Conservation (phyloP, 2,329 filamentous ascomycete species). For the Rutstroemia sp. region DNA sequence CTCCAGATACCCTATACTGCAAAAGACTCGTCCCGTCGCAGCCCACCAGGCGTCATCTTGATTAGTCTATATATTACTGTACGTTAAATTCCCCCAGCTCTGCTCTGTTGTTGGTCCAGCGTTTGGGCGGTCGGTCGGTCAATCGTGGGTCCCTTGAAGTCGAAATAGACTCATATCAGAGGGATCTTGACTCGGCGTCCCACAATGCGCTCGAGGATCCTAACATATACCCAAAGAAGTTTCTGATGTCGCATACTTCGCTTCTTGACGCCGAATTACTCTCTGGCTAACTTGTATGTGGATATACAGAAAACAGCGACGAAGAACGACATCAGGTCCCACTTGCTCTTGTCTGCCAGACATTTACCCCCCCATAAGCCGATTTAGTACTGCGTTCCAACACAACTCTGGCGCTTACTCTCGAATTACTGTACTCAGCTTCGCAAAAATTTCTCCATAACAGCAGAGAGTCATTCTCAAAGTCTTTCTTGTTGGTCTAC, state of each 20-base stretch:
- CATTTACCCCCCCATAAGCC: not conserved
- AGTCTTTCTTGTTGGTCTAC: not conserved
- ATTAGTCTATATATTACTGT: too few species aligned
- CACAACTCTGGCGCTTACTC: constrained; percentile 1
- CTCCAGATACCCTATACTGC: too few species aligned
- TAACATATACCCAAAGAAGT: not conserved
- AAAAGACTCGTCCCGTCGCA: too few species aligned
- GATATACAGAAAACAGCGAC: not conserved
- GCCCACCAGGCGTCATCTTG: too few species aligned
- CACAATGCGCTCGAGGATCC: not conserved
- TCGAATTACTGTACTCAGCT: not conserved
- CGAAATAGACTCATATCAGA: constrained; percentile 1
- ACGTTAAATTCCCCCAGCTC: too few species aligned
- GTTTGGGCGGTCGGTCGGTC: constrained; percentile 1
- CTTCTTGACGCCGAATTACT: not conserved
- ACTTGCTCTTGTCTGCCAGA: not conserved
- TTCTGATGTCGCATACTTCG: not conserved
- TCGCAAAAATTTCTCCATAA: not conserved
- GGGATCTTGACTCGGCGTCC: not conserved
- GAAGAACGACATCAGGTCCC: not conserved
- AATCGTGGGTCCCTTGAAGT: not conserved
- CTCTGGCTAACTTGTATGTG: not conserved
- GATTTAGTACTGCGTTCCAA: not conserved
- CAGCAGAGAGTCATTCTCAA: not conserved
- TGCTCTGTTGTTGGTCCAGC: not conserved